Evolutionary conservation across 495 filamentous ascomycete species (phyloP), one percentile per base, ranked within the genome.

Genomic region (Penicillium odoratum): DNA sequence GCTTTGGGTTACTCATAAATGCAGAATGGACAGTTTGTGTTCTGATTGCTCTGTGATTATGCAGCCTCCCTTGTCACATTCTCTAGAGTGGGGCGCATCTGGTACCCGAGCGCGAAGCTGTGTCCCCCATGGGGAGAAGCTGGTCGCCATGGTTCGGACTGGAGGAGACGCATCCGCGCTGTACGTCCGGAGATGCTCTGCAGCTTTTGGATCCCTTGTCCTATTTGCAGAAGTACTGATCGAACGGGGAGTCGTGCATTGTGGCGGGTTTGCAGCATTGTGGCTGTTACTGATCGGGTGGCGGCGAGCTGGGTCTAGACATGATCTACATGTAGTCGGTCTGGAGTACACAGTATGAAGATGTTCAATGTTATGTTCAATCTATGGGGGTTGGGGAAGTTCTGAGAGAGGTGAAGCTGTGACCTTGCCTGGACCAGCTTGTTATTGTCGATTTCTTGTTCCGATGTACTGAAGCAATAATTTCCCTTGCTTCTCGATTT

Each of bases 1-100:
- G 9, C 21, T 40, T 57, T 60, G 57, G 51, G 63, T 63, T 63
- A 63, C 63, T 59, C 63, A 63, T 36, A 52, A 21, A 56, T 62
- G 63, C 49, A 49, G 3, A 28, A 36, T 33, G 57, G 50, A 50
- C 53, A 50, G 36, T 51, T 31, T 47, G 55, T 52, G 55, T n/a
- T 29, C 31, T 51, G 52, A 51, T 53, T 44, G 51, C 51, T 38
- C 21, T 30, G 36, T 48, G 21, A 21, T 49, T 40, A 48, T 56
- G 47, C 48, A 48, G 44, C 48, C 50, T 44, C 49, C 49, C 45
- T 51, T 57, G 53, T 61, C 53, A 56, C 59, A 58, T 53, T 61
- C 59, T 30, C 38, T 8, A 7, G 33, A 33, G 54, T 34, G 46
- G 34, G 42, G n/a, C 50, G 15, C 21, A 59, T 59, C 44, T 31